Base-by-base conservation (phyloP, 345 rosid genomes). In the Sapria himalayana region DNA sequence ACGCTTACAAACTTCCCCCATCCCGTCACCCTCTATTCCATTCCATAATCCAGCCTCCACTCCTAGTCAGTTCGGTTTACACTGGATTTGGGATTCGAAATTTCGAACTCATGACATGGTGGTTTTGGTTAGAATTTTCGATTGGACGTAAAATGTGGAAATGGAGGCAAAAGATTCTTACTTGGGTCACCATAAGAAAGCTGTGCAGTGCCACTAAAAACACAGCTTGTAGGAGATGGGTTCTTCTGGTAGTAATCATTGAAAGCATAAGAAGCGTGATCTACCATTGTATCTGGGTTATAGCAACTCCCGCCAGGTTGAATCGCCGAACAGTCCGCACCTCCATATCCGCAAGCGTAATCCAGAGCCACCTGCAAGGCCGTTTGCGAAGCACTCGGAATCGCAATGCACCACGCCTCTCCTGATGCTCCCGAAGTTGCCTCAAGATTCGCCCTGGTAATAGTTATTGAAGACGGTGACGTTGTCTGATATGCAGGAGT, bases 241-340 rank as follows among this genome's bases (percentile, higher is more conserved):
- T 84, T 85, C 78, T 91, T 91, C 54, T 68, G 93, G 63, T 91
- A 91, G 67, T 91, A 91, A 25, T 69, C 67, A 54, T 84, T 80
- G 81, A 84, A 91, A 45, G 93, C 93, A 52, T 66, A 84, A 29
- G 95, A 91, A 44, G 95, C 99, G 54, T 91, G 99, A 46, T 80
- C 85, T 5, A 40, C 66, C 16, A 75, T 0, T 4, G 74, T 75
- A 56, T 50, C 75, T 3, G 96, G 96, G 17, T 91, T 69, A 50
- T 71, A 79, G 45, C 98, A 89, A 52, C 63, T 63, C 41, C 43
- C 86, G 34, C 81, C 85, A 4, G 65, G 39, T 63, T 82, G 95
- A 58, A 82, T 44, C 18, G 74, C 52, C 0, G 91, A 71, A 62
- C 98, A 89, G 52, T 82, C 98, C 25, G 98, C 72, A 25, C 95